phyloP scores from a whole-genome alignment of 768 basidiomycete genomes.

The Astraeus odoratus region DNA sequence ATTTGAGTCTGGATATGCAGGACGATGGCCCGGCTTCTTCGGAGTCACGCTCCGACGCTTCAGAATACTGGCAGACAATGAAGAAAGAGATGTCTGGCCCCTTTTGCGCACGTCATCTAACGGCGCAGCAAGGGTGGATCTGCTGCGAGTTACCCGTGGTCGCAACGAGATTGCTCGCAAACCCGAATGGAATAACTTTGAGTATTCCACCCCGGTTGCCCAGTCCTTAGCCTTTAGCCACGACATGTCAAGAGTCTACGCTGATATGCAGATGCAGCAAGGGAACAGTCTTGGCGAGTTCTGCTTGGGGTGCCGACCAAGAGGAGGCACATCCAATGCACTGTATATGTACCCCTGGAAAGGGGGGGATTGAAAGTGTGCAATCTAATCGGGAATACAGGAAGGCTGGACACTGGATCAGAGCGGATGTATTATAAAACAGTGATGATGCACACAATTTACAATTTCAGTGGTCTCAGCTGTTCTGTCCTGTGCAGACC shows the following conservation, averaged over 20 bases:
- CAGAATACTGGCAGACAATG: constrained; percentile 9
- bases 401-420: background rate
- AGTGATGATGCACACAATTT: background rate
- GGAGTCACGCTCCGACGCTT: background rate
- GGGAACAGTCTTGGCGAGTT: too few species aligned
- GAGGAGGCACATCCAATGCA: background rate
- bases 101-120: background rate
- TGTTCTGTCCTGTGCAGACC: too few species aligned
- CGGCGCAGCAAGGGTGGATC: constrained; percentile 4
- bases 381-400: background rate
- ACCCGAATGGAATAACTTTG: constrained; percentile 30
- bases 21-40: constrained; percentile 1
- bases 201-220: constrained; percentile 26
- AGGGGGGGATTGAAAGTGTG: too few species aligned
- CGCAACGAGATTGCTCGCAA: constrained; percentile 23
- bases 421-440: background rate
- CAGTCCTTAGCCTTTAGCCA: constrained; percentile 26
- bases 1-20: constrained; percentile 5
- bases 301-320: background rate
- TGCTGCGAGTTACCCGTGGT: constrained; percentile 4
- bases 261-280: background rate
- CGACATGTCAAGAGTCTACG: constrained; percentile 16
- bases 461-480: background rate
- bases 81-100: background rate
- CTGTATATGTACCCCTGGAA: background rate